phyloP scores from a whole-genome alignment of 2,329 filamentous ascomycete genomes.

The Calonectria hongkongensis region DNA sequence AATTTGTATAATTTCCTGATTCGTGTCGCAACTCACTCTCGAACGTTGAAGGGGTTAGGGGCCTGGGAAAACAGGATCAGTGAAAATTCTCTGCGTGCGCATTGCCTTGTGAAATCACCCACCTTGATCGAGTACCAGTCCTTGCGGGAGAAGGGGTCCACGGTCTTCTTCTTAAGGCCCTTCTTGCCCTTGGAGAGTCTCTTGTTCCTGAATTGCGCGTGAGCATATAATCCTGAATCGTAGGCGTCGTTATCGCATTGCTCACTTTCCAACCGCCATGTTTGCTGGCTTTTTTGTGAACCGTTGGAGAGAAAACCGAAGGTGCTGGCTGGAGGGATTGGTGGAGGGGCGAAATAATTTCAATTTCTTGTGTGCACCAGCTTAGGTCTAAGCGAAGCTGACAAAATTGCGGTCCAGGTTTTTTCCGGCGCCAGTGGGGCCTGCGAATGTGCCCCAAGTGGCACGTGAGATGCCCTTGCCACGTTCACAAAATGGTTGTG shows the following conservation, averaged over 20 bases:
- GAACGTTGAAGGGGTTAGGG: conserved; percentile 93
- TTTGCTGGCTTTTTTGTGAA: conserved; percentile 70
- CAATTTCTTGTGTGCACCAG: conserved; percentile 63
- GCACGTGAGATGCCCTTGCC: conserved; percentile 47
- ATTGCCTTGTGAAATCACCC: conserved; percentile 43
- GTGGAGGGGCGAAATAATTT: conserved; percentile 65
- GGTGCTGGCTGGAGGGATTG: conserved; percentile 65
- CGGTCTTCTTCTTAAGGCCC: conserved; percentile 99
- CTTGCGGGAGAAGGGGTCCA: conserved; percentile 98
- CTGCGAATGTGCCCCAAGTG: conserved; percentile 41
- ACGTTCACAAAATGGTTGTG: neutral
- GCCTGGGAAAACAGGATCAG: conserved; percentile 73
- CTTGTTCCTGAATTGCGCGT: conserved; percentile 86
- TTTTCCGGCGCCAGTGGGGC: conserved; percentile 53
- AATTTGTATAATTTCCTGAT: conserved; percentile 40
- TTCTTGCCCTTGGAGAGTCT: conserved; percentile 99
- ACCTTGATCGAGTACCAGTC: conserved; percentile 99
- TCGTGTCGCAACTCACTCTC: conserved; percentile 84
- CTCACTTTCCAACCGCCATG: conserved; percentile 78
- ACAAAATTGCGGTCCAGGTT: conserved; percentile 54
- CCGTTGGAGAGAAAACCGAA: conserved; percentile 66
- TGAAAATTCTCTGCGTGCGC: conserved; percentile 10
- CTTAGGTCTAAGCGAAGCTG: conserved; percentile 63
- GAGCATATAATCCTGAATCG: conserved; percentile 45
- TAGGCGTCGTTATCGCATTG: conserved; percentile 41